Conservation (phyloP, 495 filamentous ascomycete species). For the Chaetomidium leptoderma region DNA sequence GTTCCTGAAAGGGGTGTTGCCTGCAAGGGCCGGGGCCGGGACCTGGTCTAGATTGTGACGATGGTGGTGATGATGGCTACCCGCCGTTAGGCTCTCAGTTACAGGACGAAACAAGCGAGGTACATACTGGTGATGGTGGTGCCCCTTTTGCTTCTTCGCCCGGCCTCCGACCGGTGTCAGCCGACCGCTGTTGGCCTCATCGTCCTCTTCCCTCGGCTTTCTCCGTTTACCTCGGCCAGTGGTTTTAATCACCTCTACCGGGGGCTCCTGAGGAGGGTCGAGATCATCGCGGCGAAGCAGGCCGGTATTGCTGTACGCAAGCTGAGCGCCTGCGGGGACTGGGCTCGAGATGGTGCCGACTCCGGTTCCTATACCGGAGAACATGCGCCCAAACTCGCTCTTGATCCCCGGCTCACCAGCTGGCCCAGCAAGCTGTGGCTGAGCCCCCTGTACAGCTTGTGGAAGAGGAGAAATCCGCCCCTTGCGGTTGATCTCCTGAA, state of each 20-base stretch:
- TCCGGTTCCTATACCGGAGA: slow-evolving; percentile 84
- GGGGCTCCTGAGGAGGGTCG: slow-evolving; percentile 37
- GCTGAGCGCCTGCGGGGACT: slow-evolving; percentile 45
- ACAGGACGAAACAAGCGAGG: not conserved
- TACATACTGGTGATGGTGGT: slow-evolving; percentile 61
- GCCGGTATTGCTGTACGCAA: slow-evolving; percentile 39
- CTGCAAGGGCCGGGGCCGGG: slow-evolving; percentile 41
- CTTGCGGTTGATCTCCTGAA: slow-evolving; percentile 61
- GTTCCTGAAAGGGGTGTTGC: slow-evolving; percentile 38
- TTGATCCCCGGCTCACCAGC: slow-evolving; percentile 80
- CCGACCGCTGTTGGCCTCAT: slow-evolving; percentile 56
- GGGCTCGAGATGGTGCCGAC: slow-evolving; percentile 59
- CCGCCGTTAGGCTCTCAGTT: slow-evolving; percentile 29
- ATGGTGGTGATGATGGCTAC: slow-evolving; percentile 69
- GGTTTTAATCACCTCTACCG: slow-evolving; percentile 24
- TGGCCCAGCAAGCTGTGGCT: slow-evolving; percentile 69
- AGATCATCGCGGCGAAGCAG: slow-evolving; percentile 46
- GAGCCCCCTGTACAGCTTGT: slow-evolving; percentile 88
- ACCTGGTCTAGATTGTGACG: slow-evolving; percentile 64
- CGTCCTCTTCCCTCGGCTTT: slow-evolving; percentile 58
- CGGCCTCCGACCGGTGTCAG: slow-evolving; percentile 50
- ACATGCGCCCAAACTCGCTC: slow-evolving; percentile 86
- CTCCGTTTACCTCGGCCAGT: slow-evolving; percentile 52
- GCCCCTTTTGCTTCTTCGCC: slow-evolving; percentile 57
- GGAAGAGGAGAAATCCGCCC: slow-evolving; percentile 73